These are phyloP conservation scores for Cornus controversa DNA, from an alignment of 148 eudicot genomes.

Conservation along the genomic window DNA sequence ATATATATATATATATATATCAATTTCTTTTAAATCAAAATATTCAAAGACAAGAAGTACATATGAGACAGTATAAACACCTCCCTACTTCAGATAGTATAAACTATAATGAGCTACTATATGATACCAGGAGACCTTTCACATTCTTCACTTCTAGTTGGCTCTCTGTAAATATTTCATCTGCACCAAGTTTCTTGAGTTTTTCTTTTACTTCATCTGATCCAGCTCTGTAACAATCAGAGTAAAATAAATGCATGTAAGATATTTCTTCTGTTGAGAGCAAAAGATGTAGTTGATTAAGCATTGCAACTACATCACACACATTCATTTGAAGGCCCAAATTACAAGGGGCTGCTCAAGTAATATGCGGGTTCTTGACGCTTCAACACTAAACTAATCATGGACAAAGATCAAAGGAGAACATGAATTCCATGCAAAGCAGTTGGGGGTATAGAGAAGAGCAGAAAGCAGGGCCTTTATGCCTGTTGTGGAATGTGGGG, in stretches of 20 bases:
- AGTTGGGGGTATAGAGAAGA: too few species aligned
- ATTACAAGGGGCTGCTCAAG: neutral
- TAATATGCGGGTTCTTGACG: too few species aligned
- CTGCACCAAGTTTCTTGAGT: slow-evolving; percentile 83
- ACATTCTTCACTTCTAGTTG: slow-evolving; percentile 78
- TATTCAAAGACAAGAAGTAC: neutral
- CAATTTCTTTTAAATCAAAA: neutral
- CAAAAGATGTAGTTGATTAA: neutral
- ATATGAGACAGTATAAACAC: neutral
- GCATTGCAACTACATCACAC: neutral
- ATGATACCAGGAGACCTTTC: slow-evolving; percentile 68
- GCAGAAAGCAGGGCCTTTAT: too few species aligned
- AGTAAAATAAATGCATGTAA: slow-evolving; percentile 8
- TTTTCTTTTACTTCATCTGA: slow-evolving; percentile 82
- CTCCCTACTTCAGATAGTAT: slow-evolving; percentile 3
- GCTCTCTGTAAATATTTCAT: slow-evolving; percentile 75
- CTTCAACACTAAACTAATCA: too few species aligned
- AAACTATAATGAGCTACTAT: neutral
- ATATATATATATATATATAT: too few species aligned
- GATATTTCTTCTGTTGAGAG: neutral
- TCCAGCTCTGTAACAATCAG: slow-evolving; percentile 53
- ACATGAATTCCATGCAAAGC: too few species aligned
- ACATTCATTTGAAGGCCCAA: neutral
- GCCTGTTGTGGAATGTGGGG: too few species aligned
- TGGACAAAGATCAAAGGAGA: too few species aligned